Percentiles rank a stretch among this genome's conserved stretches.
Conservation (phyloP, 2,329 filamentous ascomycete species). For the Beauveria varroae region DNA sequence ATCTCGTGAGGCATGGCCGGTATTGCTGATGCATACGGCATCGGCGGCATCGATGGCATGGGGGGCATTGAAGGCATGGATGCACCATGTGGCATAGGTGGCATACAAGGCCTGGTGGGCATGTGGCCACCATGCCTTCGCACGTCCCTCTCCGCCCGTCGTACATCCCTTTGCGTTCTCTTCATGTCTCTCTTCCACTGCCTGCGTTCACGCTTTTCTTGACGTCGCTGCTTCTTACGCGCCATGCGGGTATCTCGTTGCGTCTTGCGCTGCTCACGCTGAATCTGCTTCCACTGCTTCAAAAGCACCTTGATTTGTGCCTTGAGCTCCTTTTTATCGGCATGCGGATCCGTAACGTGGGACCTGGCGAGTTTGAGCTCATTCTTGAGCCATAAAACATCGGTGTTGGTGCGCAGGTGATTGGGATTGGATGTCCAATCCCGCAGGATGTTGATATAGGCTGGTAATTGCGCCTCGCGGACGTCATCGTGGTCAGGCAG, state of each 20-base stretch:
- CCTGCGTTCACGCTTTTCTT: constrained; percentile 24
- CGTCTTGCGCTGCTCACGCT: constrained; percentile 22
- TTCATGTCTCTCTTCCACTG: constrained; percentile 22
- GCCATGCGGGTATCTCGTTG: constrained; percentile 25
- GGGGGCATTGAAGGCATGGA: constrained; percentile 1
- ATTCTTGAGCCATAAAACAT: constrained; percentile 32
- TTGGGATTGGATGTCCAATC: constrained; percentile 44
- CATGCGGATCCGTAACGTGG: neutral
- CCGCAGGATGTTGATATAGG: constrained; percentile 35
- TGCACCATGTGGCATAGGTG: neutral
- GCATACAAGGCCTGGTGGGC: constrained; percentile 1
- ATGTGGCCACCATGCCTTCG: constrained; percentile 16
- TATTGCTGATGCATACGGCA: neutral
- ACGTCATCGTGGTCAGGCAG: constrained; percentile 48
- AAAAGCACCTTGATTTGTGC: constrained; percentile 38
- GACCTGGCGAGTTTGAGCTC: constrained; percentile 35
- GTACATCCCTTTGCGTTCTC: constrained; percentile 23
- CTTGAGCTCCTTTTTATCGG: constrained; percentile 28
- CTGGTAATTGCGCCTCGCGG: constrained; percentile 38
- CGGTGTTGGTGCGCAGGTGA: constrained; percentile 38
- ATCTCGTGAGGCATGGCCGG: neutral
- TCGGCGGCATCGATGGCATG: neutral
- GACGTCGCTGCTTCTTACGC: constrained; percentile 21
- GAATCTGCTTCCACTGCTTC: constrained; percentile 33
- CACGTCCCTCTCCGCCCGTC: constrained; percentile 22